Evolutionary conservation across 108 stramenopile species (phyloP), one percentile per base, ranked within the genome.

Genomic region (Licmophora abbreviata): DNA sequence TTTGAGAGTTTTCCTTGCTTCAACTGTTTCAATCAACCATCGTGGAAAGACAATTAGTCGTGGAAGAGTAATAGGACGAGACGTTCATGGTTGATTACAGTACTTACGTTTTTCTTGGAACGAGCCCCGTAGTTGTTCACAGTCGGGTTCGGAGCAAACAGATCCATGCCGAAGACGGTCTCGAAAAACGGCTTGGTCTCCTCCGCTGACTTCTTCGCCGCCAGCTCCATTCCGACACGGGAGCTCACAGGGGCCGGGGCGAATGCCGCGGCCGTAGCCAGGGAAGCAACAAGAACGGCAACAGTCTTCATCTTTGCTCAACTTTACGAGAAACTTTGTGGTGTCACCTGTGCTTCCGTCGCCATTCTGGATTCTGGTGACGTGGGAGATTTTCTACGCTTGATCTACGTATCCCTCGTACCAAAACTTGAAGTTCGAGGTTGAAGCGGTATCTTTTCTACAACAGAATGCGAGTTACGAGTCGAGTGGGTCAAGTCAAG

Each of bases 101-200:
- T 28, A 17, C 64, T 67, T 48, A 85, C 42, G 40, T 72, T 74
- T 79, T 89, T 89, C 53, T 77, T 80, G n/a, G 37, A 48, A 30
- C 81, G 70, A 44, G 81, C 79, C 29, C 88, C 88, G 66, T 89
- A 89, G 10, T 83, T 65, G 70, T 89, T 85, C 36, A 54, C 55
- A 67, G 77, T 66, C 15, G 61, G 50, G 31, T 64, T 59, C 32
- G 80, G 81, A 21, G 71, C 73, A 43, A 60, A 89, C 8, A 89
- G 73, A 51, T 89, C 88, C 68, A 89, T 60, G 58, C 68, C 66
- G 53, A 77, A 66, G 59, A 89, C 60, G 54, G 67, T 66, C 41
- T 54, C 37, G 58, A 68, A 64, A 36, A 78, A 45, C 28, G 73
- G 57, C 49, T 69, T 64, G 41, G 69, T 72, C 23, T 57, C 44